A percentile compares a stretch with the other conserved stretches of the same genome.
These are phyloP conservation scores for Yamadazyma atlantica DNA, from an alignment of 1,139 yeast species.

Conservation along the genomic window DNA sequence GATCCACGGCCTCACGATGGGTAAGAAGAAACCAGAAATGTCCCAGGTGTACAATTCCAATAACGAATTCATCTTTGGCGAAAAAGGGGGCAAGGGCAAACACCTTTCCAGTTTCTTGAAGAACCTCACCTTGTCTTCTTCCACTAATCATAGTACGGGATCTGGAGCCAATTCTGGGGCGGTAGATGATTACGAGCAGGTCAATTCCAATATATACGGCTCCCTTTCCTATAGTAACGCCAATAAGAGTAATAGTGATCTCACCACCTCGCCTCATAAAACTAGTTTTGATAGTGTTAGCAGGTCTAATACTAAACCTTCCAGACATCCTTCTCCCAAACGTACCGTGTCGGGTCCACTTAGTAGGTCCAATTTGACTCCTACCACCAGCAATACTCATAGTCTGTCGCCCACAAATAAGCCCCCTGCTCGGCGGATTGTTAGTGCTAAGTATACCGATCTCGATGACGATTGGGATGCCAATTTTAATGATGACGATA, in stretches of 20 bases:
- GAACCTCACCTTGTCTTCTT: slow-evolving; percentile 40
- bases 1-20: slow-evolving; percentile 23
- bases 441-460: slow-evolving; percentile 47
- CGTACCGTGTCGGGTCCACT: slow-evolving; percentile 21
- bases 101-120: slow-evolving; percentile 59
- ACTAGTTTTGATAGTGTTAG: slow-evolving; percentile 2
- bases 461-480: slow-evolving; percentile 95
- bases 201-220: slow-evolving; percentile 44
- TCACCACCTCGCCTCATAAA: not conserved
- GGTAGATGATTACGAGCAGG: slow-evolving; percentile 24
- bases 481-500: slow-evolving; percentile 55
- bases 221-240: slow-evolving; percentile 26
- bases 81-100: slow-evolving; percentile 67
- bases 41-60: slow-evolving; percentile 52
- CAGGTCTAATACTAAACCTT: slow-evolving; percentile 1
- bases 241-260: slow-evolving; percentile 11
- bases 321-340: slow-evolving; percentile 15
- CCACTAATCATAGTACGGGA: slow-evolving; percentile 1
- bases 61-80: slow-evolving; percentile 67
- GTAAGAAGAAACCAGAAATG: slow-evolving; percentile 55
- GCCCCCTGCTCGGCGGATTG: slow-evolving; percentile 10
- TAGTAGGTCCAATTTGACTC: slow-evolving; percentile 9
- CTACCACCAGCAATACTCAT: slow-evolving; percentile 9
- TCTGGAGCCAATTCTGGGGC: slow-evolving; percentile 9
- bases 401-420: slow-evolving; percentile 9